Evolutionary conservation across 257 asterid species (phyloP).

Genomic region (Mentha longifolia): DNA sequence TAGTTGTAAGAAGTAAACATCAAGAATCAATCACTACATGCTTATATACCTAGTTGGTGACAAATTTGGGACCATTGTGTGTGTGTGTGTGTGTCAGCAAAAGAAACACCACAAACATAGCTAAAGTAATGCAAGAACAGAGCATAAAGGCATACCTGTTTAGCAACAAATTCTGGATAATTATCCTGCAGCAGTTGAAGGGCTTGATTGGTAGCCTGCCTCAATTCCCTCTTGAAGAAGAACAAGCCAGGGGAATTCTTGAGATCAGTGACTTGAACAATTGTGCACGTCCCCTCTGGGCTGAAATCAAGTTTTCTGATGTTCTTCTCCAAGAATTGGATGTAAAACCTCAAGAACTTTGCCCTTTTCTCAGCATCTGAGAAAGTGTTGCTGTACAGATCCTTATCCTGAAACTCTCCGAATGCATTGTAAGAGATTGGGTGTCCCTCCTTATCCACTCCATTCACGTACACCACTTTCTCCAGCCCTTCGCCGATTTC

Average conservation of each 20-base stretch:
- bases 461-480: slow-evolving; percentile 61
- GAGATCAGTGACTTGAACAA: slow-evolving; percentile 72
- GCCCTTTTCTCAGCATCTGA: slow-evolving; percentile 69
- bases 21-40: neutral
- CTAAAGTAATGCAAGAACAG: neutral
- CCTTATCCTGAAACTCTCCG: slow-evolving; percentile 81
- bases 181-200: slow-evolving; percentile 83
- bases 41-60: neutral
- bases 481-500: slow-evolving; percentile 51
- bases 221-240: slow-evolving; percentile 64
- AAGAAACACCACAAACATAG: neutral
- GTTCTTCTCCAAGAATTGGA: slow-evolving; percentile 71
- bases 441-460: slow-evolving; percentile 69
- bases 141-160: slow-evolving; percentile 52
- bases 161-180: slow-evolving; percentile 80
- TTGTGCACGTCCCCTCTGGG: slow-evolving; percentile 64
- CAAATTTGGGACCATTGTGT: neutral
- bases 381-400: slow-evolving; percentile 59
- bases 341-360: slow-evolving; percentile 60
- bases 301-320: slow-evolving; percentile 70
- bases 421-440: slow-evolving; percentile 67
- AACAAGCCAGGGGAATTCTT: slow-evolving; percentile 69
- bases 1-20: neutral
- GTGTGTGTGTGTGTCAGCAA: neutral
- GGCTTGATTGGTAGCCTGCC: slow-evolving; percentile 75